These are phyloP conservation scores for Cyberlindnera veronae DNA, from an alignment of 805 yeast species.

Conservation along the genomic window DNA sequence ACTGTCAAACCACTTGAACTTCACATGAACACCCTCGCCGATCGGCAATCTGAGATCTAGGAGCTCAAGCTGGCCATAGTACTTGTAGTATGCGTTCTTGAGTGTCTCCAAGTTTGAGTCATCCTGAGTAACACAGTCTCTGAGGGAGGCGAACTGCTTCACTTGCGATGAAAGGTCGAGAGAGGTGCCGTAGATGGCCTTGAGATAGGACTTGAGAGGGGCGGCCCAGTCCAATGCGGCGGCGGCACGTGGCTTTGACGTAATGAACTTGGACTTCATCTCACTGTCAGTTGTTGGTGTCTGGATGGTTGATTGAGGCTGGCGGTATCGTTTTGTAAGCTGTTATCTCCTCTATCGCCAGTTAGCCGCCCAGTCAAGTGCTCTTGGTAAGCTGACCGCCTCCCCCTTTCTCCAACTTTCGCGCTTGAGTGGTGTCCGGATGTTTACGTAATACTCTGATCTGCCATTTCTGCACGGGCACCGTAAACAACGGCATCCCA, in stretches of 20 bases:
- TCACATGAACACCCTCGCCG: slow-evolving; percentile 48
- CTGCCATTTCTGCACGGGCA: slow-evolving; percentile 7
- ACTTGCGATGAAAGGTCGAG: slow-evolving; percentile 60
- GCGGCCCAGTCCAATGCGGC: slow-evolving; percentile 62
- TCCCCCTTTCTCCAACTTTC: background rate
- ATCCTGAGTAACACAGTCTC: slow-evolving; percentile 32
- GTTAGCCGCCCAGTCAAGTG: no score
- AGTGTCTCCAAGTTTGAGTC: slow-evolving; percentile 48
- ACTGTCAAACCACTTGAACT: slow-evolving; percentile 82
- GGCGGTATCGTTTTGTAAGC: no score
- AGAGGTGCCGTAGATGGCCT: slow-evolving; percentile 59
- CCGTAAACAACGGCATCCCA: slow-evolving; percentile 1
- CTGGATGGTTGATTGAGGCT: background rate
- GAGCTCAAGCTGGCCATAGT: slow-evolving; percentile 79
- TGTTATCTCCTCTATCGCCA: no score
- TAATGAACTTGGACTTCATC: slow-evolving; percentile 23
- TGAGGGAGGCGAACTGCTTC: slow-evolving; percentile 49
- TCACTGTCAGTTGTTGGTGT: background rate
- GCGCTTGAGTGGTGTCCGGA: slow-evolving; percentile 5
- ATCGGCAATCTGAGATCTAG: slow-evolving; percentile 75
- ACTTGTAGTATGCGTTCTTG: slow-evolving; percentile 55
- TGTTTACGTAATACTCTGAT: slow-evolving; percentile 4
- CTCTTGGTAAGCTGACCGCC: no score
- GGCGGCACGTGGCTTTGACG: slow-evolving; percentile 37
- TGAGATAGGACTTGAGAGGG: slow-evolving; percentile 56